phyloP scores from a whole-genome alignment of 2,329 filamentous ascomycete genomes.

The Colletotrichum sp. region DNA sequence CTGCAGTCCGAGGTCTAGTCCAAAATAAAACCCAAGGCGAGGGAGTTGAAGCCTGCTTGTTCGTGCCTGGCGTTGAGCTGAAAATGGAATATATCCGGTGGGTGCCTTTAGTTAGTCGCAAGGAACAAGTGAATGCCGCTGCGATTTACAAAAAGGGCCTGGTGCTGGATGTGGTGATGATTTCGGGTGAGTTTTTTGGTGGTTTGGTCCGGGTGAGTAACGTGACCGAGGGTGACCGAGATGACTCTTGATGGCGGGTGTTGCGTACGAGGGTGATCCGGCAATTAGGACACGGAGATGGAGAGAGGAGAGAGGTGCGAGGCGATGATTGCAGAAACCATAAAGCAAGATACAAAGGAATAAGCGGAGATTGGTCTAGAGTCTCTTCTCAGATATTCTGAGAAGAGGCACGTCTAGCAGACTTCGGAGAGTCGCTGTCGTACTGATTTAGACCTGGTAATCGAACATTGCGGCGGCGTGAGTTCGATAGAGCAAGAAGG shows the following conservation, averaged over 20 bases:
- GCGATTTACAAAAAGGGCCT: slow-evolving; percentile 30
- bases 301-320: slow-evolving; percentile 14
- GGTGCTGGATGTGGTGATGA: not conserved
- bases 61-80: slow-evolving; percentile 5
- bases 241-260: slow-evolving; percentile 19
- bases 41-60: slow-evolving; percentile 10
- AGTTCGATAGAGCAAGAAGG: slow-evolving; percentile 49
- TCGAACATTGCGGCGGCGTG: slow-evolving; percentile 59
- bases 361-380: slow-evolving; percentile 37
- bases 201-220: slow-evolving; percentile 15
- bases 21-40: slow-evolving; percentile 2
- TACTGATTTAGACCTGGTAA: slow-evolving; percentile 53
- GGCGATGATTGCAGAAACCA: slow-evolving; percentile 20
- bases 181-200: not conserved
- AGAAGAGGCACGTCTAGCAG: slow-evolving; percentile 43
- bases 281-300: slow-evolving; percentile 22
- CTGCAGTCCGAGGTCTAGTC: not conserved
- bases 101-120: slow-evolving; percentile 36
- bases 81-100: slow-evolving; percentile 6
- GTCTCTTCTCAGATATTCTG: slow-evolving; percentile 27
- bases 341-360: slow-evolving; percentile 25
- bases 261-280: slow-evolving; percentile 20
- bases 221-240: slow-evolving; percentile 17
- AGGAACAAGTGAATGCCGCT: slow-evolving; percentile 59
- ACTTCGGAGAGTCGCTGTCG: slow-evolving; percentile 60